Evolutionary conservation across 306 rosid genomes (phyloP).

Genomic region (Dalbergia cultrata): DNA sequence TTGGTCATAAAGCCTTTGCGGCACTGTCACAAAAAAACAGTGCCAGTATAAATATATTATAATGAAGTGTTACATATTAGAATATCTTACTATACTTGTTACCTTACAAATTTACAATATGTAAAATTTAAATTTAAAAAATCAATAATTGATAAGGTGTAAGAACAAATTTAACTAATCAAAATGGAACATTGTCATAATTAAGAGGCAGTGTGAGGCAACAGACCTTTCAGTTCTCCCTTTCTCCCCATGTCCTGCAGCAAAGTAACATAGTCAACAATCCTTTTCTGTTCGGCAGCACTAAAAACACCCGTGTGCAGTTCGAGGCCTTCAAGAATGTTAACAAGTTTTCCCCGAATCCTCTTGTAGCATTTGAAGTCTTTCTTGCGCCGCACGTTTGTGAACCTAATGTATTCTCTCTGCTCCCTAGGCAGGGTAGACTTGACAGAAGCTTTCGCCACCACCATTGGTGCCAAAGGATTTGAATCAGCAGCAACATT

Average conservation of each 20-base stretch:
- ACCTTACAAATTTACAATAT: no score
- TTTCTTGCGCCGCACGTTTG: constrained; percentile 65
- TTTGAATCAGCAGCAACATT: constrained; percentile 45
- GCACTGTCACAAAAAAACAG: no score
- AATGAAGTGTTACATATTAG: no score
- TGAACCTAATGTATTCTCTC: constrained; percentile 79
- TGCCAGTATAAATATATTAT: no score
- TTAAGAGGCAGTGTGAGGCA: background rate
- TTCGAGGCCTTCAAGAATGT: constrained; percentile 88
- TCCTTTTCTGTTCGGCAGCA: constrained; percentile 90
- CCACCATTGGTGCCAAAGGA: constrained; percentile 32
- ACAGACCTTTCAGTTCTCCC: constrained; percentile 85
- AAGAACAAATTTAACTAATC: background rate
- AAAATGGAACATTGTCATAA: background rate
- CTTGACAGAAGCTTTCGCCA: constrained; percentile 57
- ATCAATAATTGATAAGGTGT: no score
- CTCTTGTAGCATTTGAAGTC: constrained; percentile 81
- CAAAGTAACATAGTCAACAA: constrained; percentile 62
- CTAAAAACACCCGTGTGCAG: constrained; percentile 86
- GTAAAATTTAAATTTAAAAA: no score
- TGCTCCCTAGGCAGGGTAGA: constrained; percentile 78
- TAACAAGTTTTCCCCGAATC: constrained; percentile 69
- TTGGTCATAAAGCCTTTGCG: no score
- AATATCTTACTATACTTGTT: no score
- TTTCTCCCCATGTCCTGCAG: constrained; percentile 76